These are phyloP conservation scores for bread wheat (Triticum aestivum) DNA, from an alignment of 176 grass and related monocot species.

Conservation along the genomic window DNA sequence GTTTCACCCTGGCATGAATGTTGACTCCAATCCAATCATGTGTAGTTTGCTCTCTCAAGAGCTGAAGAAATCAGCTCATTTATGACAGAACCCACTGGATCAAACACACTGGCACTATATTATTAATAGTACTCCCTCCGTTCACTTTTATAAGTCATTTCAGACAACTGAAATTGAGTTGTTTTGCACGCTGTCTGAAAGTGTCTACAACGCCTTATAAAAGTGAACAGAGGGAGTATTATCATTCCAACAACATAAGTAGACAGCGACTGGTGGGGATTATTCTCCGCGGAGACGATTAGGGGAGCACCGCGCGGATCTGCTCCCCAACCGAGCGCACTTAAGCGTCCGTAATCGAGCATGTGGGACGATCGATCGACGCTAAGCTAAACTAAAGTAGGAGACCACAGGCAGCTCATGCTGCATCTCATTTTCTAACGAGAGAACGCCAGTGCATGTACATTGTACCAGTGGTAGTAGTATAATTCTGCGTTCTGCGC, in stretches of 20 bases:
- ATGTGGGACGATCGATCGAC: neutral
- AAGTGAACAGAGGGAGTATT: too few species aligned
- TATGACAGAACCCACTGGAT: conserved; percentile 17
- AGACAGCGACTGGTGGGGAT: conserved; percentile 31
- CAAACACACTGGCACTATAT: neutral
- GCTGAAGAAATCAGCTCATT: neutral
- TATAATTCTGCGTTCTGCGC: neutral
- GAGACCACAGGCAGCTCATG: conserved; percentile 17
- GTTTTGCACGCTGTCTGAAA: too few species aligned
- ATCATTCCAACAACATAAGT: neutral
- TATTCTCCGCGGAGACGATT: conserved; percentile 23
- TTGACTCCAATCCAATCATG: neutral
- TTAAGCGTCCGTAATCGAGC: neutral
- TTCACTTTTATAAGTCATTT: too few species aligned
- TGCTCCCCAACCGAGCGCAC: conserved; percentile 29
- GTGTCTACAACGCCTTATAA: too few species aligned
- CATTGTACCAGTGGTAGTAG: neutral
- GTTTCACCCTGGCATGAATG: neutral
- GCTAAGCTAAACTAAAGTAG: neutral
- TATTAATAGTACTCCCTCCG: neutral
- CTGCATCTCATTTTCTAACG: conserved; percentile 7
- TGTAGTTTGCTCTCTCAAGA: neutral
- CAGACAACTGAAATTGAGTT: too few species aligned
- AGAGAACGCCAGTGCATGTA: neutral
- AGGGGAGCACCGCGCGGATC: conserved; percentile 31